Base-by-base conservation (phyloP, 116 monocot genomes). In the Thalassia testudinum region DNA sequence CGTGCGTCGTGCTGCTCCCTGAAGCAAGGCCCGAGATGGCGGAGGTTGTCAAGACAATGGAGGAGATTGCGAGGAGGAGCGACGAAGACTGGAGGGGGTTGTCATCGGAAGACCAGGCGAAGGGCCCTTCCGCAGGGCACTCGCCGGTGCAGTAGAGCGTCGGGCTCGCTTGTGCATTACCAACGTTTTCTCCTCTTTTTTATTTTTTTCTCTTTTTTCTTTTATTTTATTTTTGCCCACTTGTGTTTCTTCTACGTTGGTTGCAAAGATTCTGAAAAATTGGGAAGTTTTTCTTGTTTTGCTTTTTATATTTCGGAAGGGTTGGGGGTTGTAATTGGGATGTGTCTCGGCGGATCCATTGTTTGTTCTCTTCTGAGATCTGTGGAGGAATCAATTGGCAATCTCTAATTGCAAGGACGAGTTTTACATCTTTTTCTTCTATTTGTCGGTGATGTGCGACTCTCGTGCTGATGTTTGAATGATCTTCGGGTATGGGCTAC, bases 21-120 rank as follows among this genome's bases (percentile, higher is more conserved):
- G 86, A 86, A 50, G 62, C 80, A 1, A 58, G 92, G 15, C 92
- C 92, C 7, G 75, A 68, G 23, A 49, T 77, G 15, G 4, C 47
- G 28, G 79, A 79, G 12, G 86, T 83, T 16, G 75, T 86, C 25
- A 65, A 67, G 42, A 86, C 75, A 77, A 70, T 92, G 34, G 83
- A 78, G 69, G 86, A 83, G n/a, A 63, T 86, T 21, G 61, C 47
- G 4, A 49, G 22, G 19, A 53, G 66, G 53, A 49, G 42, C 24
- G 62, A 37, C 66, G 79, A 72, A 23, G 73, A 82, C 0, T 63
- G 51, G 22, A 1, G 49, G 22, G 47, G 60, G 42, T 61, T 29
- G 7, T 76, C 79, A 16, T 71, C 86, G 1, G 70, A 72, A 0
- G 86, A 80, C 1, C 66, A 67, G 1, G 65, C 81, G 28, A 59